Conservation (phyloP, 1,284 basidiomycete genomes). For the Sporisorium exsertum region DNA sequence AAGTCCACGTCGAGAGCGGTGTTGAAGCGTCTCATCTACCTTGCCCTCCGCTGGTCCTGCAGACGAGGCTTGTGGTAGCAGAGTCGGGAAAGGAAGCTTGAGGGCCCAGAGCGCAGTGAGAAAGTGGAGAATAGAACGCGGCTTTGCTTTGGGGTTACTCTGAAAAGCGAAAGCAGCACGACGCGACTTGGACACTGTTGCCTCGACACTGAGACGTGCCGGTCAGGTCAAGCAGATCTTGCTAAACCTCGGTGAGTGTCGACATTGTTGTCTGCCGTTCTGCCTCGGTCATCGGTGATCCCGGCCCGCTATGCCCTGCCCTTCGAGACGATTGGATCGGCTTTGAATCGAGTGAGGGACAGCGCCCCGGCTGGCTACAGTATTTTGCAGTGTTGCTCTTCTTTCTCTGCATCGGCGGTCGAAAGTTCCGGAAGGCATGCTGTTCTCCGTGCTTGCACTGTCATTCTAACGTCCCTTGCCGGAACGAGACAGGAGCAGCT, state of each 20-base stretch:
- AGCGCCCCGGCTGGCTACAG: no score
- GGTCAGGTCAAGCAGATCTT: not conserved
- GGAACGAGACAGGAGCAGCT: no score
- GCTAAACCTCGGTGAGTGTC: not conserved
- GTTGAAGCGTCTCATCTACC: not conserved
- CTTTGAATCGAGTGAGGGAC: not conserved
- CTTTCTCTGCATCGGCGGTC: not conserved
- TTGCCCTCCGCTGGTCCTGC: not conserved
- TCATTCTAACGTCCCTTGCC: no score
- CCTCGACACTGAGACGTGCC: not conserved
- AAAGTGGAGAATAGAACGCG: not conserved
- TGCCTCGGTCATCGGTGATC: not conserved
- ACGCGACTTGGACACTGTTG: no score
- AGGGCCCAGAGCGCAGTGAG: no score
- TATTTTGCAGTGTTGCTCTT: not conserved
- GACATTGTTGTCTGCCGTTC: not conserved
- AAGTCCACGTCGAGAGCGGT: not conserved
- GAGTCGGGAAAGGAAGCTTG: no score
- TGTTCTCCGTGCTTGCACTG: no score
- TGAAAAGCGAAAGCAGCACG: not conserved
- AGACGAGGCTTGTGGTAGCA: no score
- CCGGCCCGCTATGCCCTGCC: not conserved
- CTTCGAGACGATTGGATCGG: not conserved
- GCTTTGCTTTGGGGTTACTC: not conserved
- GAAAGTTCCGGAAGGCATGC: no score